Evolutionary conservation across 495 filamentous ascomycete genomes (phyloP), one percentile per base, ranked within the genome.

Genomic region (Hypoxylon fuscum): DNA sequence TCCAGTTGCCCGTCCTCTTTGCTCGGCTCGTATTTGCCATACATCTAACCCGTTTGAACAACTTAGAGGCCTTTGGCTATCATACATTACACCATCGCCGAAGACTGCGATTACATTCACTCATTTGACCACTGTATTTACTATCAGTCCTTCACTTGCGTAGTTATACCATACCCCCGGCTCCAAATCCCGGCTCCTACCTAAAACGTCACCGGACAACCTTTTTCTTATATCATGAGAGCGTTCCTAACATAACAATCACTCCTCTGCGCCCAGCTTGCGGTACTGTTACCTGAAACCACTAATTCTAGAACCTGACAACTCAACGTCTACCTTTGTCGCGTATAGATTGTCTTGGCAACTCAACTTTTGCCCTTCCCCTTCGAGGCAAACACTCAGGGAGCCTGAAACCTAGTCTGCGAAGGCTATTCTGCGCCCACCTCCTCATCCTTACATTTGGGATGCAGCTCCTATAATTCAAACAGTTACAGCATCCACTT

Each of bases 271-370:
- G 29, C 14, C 47, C 11, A 31, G 20, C 41, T 47, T 53, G 27
- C 25, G 14, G 14, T 17, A 11, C 1, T n/a, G 18, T 46, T 2
- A 12, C 25, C 22, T 10, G 12, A 25, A 43, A 31, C 17, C 43
- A 3, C 31, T 11, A 29, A 5, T n/a, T 43, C 17, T 10, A 23
- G 18, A n/a, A 50, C 12, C 44, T 20, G 38, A 50, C 20, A 42
- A 23, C 6, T 38, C 21, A 17, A 34, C 14, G 29, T 52, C 34
- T 41, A 52, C 61, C 48, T 57, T 31, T 49, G 23, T 66, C 41
- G 2, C 54, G 35, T 58, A 54, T 48, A 51, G 29, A 25, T 54
- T 43, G 14, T 49, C 37, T 46, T 66, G 52, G 37, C 51, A 56
- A 27, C 14, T 50, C 43, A 27, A 21, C 49, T 55, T 55, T n/a